A percentile compares a stretch with the other conserved stretches of the same genome.
phyloP scores from a whole-genome alignment of 495 filamentous ascomycete genomes.

The Collariella sp. region DNA sequence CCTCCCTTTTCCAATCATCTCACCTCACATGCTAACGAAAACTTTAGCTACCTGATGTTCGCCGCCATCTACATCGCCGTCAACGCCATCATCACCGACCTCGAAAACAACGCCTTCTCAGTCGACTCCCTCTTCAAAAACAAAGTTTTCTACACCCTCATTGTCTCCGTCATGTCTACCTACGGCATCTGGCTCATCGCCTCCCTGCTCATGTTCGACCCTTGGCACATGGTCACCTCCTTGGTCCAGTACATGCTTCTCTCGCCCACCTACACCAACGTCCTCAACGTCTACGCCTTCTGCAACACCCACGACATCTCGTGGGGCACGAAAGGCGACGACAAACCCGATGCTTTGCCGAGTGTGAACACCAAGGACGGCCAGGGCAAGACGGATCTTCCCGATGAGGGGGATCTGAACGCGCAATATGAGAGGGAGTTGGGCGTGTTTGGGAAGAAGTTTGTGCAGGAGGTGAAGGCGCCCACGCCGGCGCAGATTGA shows the following conservation, averaged over 20 bases:
- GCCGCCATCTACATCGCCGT: conserved; percentile 94
- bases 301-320: conserved; percentile 99
- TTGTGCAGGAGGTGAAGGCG: conserved; percentile 56
- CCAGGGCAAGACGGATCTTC: conserved; percentile 88
- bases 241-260: conserved; percentile 95
- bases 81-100: conserved; percentile 62
- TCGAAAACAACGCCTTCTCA: conserved; percentile 51
- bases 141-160: conserved; percentile 82
- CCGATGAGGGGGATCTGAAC: conserved; percentile 73
- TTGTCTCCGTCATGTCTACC: conserved; percentile 83
- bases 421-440: conserved; percentile 89
- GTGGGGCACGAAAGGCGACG: conserved; percentile 98
- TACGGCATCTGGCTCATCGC: conserved; percentile 90
- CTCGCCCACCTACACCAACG: conserved; percentile 98
- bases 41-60: conserved; percentile 82
- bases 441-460: conserved; percentile 58
- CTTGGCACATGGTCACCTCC: conserved; percentile 97
- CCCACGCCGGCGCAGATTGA: conserved; percentile 47
- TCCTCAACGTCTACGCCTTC: conserved; percentile 98
- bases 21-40: conserved; percentile 12
- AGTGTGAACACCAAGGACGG: conserved; percentile 81
- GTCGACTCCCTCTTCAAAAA: conserved; percentile 71
- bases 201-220: conserved; percentile 93
- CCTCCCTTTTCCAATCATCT: neutral
- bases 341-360: conserved; percentile 85